Conservation (phyloP, 257 asterid genomes). For the Echites panduratus region DNA sequence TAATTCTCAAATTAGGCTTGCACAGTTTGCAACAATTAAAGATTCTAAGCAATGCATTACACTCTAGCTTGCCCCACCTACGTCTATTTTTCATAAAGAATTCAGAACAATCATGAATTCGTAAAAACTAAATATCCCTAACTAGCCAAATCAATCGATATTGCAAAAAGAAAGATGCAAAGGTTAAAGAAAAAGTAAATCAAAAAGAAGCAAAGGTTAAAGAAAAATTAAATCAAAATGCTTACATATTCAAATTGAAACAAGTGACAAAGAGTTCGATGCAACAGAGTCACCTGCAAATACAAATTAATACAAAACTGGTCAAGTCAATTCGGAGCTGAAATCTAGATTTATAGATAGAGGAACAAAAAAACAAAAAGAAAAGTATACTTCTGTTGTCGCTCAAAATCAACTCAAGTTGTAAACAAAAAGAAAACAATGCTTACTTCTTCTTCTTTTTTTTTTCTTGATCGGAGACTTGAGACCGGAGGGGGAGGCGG, state of each 20-base stretch:
- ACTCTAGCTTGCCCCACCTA: background rate
- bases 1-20: background rate
- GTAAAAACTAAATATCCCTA: background rate
- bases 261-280: conserved; percentile 11
- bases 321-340: background rate
- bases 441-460: conserved; percentile 3
- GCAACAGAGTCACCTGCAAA: conserved; percentile 13
- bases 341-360: background rate
- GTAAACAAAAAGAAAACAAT: background rate
- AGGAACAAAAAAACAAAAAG: background rate
- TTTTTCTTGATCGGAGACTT: background rate
- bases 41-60: background rate
- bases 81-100: background rate
- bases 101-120: too few species aligned
- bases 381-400: background rate
- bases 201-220: too few species aligned
- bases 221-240: background rate
- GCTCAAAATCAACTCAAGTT: background rate
- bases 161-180: background rate
- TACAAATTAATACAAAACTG: background rate
- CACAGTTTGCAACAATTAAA: background rate
- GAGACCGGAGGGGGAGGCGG: background rate
- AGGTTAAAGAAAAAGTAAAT: too few species aligned
- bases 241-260: conserved; percentile 23
- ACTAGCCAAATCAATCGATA: background rate